These are phyloP conservation scores for Cyclotella choctawhatcheeana DNA, from an alignment of 108 stramenopile genomes.

Conservation along the genomic window DNA sequence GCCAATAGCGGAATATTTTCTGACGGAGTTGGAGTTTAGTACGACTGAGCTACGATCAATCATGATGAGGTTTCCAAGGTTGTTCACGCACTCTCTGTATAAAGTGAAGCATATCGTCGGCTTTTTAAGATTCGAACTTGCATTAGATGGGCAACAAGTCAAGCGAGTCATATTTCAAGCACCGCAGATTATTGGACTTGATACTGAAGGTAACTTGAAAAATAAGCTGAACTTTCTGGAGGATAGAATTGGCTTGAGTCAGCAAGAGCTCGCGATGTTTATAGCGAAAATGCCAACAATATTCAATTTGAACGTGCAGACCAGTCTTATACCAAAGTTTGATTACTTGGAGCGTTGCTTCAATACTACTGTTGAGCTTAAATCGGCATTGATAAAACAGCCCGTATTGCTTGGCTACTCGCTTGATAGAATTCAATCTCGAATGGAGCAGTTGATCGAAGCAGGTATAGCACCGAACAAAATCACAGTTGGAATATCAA, in stretches of 20 bases:
- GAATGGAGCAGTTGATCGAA: slow-evolving; percentile 60
- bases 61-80: slow-evolving; percentile 66
- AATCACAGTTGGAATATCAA: slow-evolving; percentile 74
- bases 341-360: slow-evolving; percentile 60
- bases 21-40: slow-evolving; percentile 68
- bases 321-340: slow-evolving; percentile 69
- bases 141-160: slow-evolving; percentile 68
- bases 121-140: slow-evolving; percentile 69
- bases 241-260: slow-evolving; percentile 30
- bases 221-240: slow-evolving; percentile 66
- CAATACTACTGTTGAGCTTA: slow-evolving; percentile 31
- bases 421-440: slow-evolving; percentile 69
- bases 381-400: slow-evolving; percentile 56
- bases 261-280: slow-evolving; percentile 54
- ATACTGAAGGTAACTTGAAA: slow-evolving; percentile 57
- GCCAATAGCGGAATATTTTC: slow-evolving; percentile 71
- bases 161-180: slow-evolving; percentile 79
- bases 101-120: slow-evolving; percentile 78
- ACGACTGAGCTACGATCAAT: slow-evolving; percentile 64
- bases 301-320: slow-evolving; percentile 55
- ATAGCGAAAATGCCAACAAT: slow-evolving; percentile 76
- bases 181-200: slow-evolving; percentile 67
- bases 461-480: slow-evolving; percentile 51
- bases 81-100: slow-evolving; percentile 70
- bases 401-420: slow-evolving; percentile 85